phyloP scores from a whole-genome alignment of 345 rosid species.

The Gossypium longicalyx region DNA sequence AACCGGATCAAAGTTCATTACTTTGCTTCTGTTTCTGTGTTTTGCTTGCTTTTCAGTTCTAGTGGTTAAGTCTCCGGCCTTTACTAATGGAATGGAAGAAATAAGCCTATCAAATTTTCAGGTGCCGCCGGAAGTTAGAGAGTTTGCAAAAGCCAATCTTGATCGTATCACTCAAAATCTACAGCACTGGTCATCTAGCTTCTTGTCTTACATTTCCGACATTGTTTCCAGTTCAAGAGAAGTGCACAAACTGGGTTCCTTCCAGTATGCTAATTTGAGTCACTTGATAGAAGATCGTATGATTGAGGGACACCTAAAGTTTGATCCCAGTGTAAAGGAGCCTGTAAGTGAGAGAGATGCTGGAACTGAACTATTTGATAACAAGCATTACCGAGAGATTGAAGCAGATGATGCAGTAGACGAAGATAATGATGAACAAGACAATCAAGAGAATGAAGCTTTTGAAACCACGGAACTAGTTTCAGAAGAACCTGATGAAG shows the following conservation, averaged over 20 bases:
- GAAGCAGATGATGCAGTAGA: constrained; percentile 19
- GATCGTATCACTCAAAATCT: constrained; percentile 32
- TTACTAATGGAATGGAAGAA: constrained; percentile 26
- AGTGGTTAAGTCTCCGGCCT: constrained; percentile 28
- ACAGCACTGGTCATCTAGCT: constrained; percentile 31
- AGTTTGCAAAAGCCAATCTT: constrained; percentile 30
- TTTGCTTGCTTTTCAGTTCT: constrained; percentile 32
- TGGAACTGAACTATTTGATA: background rate
- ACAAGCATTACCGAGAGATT: background rate
- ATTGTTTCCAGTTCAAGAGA: constrained; percentile 30
- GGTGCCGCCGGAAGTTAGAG: constrained; percentile 36
- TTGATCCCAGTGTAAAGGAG: constrained; percentile 20
- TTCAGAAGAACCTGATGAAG: constrained; percentile 20
- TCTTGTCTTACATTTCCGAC: constrained; percentile 29
- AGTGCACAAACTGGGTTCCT: constrained; percentile 24
- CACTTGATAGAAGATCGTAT: constrained; percentile 29
- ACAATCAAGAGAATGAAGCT: constrained; percentile 16
- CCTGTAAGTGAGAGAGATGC: constrained; percentile 14
- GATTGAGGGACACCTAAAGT: constrained; percentile 18
- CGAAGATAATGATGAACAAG: constrained; percentile 14
- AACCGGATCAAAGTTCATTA: constrained; percentile 35
- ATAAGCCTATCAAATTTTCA: constrained; percentile 27
- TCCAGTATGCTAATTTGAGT: constrained; percentile 55
- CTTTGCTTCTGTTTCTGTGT: constrained; percentile 37
- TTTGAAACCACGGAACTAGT: constrained; percentile 17